A percentile compares a stretch with the other conserved stretches of the same genome.
These are phyloP conservation scores for Massariosphaeria phaeospora DNA, from an alignment of 495 filamentous ascomycete species.

Conservation along the genomic window DNA sequence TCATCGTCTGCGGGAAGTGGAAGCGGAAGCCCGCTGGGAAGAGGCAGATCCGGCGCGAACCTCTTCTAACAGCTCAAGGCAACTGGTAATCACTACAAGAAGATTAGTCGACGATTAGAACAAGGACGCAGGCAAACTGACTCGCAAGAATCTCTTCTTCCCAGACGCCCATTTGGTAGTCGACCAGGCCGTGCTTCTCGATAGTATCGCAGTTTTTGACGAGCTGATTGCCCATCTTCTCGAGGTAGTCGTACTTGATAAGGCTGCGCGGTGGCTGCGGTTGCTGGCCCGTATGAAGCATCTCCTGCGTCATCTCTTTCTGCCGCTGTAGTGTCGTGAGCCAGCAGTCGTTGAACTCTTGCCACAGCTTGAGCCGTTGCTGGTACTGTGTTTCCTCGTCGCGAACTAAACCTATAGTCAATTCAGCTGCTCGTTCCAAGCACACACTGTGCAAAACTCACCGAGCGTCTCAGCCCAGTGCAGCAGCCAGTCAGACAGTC, in stretches of 20 bases:
- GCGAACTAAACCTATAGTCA: constrained; percentile 56
- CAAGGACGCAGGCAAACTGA: background rate
- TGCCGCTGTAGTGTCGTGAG: constrained; percentile 80
- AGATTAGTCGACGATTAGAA: background rate
- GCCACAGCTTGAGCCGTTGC: constrained; percentile 78
- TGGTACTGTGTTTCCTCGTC: constrained; percentile 69
- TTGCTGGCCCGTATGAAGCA: constrained; percentile 56
- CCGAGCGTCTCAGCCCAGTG: constrained; percentile 76
- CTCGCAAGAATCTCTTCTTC: constrained; percentile 77
- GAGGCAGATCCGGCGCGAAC: constrained; percentile 5
- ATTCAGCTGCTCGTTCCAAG: constrained; percentile 31
- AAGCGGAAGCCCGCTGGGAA: constrained; percentile 15
- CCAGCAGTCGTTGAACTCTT: constrained; percentile 94
- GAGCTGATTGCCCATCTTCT: constrained; percentile 75
- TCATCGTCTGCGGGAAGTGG: constrained; percentile 29
- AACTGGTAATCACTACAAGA: constrained; percentile 22
- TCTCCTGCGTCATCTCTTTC: constrained; percentile 63
- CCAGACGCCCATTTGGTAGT: constrained; percentile 95
- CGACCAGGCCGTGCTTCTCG: constrained; percentile 84
- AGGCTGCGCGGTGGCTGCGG: constrained; percentile 59
- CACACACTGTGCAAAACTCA: constrained; percentile 47
- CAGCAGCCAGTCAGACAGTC: constrained; percentile 81
- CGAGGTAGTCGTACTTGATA: constrained; percentile 62
- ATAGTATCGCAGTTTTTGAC: constrained; percentile 78
- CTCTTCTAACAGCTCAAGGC: constrained; percentile 25